Conservation (phyloP, 345 rosid species). For the Pistacia vera region DNA sequence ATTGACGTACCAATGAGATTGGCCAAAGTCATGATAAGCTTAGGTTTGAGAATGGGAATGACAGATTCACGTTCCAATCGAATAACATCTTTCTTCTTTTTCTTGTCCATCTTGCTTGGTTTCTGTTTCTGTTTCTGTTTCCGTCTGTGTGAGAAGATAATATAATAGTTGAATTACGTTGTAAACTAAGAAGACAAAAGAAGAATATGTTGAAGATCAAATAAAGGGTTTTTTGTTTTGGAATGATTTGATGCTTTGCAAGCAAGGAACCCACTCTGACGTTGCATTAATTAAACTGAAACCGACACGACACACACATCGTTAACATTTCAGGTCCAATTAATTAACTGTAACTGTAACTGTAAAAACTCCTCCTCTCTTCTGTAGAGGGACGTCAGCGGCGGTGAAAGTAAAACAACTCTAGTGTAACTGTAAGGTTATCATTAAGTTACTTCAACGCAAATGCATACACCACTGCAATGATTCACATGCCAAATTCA, state of each 20-base stretch:
- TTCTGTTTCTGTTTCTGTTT: constrained; percentile 14
- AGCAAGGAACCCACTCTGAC: neutral
- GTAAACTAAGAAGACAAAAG: neutral
- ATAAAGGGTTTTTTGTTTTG: constrained; percentile 5
- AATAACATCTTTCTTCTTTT: constrained; percentile 64
- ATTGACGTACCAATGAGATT: constrained; percentile 70
- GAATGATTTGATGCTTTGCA: constrained; percentile 13
- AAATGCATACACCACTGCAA: too few relatives aligned
- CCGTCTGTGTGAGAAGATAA: neutral
- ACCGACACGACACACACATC: neutral
- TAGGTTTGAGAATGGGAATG: constrained; percentile 88
- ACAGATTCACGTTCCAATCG: constrained; percentile 91
- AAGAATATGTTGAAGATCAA: constrained; percentile 26
- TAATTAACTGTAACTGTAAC: neutral
- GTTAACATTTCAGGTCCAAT: too few relatives aligned
- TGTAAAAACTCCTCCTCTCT: neutral
- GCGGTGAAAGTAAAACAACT: too few relatives aligned
- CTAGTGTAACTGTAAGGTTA: too few relatives aligned
- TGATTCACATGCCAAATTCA: too few relatives aligned
- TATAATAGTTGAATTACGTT: neutral
- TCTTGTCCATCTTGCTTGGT: constrained; percentile 13
- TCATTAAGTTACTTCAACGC: too few relatives aligned
- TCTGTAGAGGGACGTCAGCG: neutral
- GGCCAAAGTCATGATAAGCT: constrained; percentile 91
- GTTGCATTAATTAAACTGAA: neutral